A percentile compares a stretch with the other conserved stretches of the same genome.
These are phyloP conservation scores for Pedinophyceae sp. DNA, from an alignment of 139 green algal genomes.

Conservation along the genomic window DNA sequence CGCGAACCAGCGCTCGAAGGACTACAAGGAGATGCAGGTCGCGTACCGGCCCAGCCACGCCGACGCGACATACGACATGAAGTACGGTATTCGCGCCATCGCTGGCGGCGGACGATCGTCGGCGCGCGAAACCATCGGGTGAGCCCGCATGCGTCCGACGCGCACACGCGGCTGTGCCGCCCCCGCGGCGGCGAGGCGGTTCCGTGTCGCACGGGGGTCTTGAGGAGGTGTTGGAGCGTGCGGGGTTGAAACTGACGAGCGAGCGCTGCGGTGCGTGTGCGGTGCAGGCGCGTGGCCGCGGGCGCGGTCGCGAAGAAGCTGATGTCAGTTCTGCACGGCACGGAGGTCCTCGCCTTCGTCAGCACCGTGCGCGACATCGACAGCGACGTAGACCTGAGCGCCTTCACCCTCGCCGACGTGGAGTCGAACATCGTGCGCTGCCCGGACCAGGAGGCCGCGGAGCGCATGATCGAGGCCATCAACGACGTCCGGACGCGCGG, in stretches of 20 bases:
- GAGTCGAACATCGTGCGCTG: conserved; percentile 93
- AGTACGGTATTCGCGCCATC: conserved; percentile 94
- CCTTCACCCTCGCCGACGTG: conserved; percentile 71
- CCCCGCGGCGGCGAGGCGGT: too few species aligned
- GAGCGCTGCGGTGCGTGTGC: neutral
- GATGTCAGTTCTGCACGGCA: conserved; percentile 48
- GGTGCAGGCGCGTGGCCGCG: conserved; percentile 84
- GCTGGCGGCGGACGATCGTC: conserved; percentile 87
- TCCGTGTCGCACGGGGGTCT: too few species aligned
- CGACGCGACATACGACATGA: conserved; percentile 98
- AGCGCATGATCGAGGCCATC: conserved; percentile 86
- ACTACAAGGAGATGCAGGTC: conserved; percentile 54
- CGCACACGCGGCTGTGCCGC: too few species aligned
- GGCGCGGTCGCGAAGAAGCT: conserved; percentile 96
- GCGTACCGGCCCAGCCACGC: conserved; percentile 88
- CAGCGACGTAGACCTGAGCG: conserved; percentile 44
- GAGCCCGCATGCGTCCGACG: too few species aligned
- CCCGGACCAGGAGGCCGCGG: conserved; percentile 64
- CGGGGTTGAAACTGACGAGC: too few species aligned
- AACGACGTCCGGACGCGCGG: conserved; percentile 78
- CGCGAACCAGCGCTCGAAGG: conserved; percentile 74
- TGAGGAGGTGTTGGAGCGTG: too few species aligned
- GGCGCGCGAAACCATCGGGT: conserved; percentile 93
- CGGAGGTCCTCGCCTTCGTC: conserved; percentile 84
- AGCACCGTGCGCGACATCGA: conserved; percentile 64